Percentiles rank a stretch among this genome's conserved stretches.
phyloP scores from a whole-genome alignment of 2,329 filamentous ascomycete species.

The Pseudogymnoascus sp. region DNA sequence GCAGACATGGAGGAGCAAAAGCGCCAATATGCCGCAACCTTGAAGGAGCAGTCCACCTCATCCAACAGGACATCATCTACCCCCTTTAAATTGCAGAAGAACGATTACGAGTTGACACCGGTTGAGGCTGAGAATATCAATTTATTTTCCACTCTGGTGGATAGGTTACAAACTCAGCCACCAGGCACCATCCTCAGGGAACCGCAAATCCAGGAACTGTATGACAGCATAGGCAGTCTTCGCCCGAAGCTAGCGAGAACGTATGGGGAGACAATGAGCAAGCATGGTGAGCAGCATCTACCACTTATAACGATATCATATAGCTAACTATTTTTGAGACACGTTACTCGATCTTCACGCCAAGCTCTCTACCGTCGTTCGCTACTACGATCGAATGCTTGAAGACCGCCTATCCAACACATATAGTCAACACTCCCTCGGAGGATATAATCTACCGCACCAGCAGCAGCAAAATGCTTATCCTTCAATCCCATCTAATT shows the following conservation, averaged over 20 bases:
- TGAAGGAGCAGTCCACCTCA: conserved; percentile 67
- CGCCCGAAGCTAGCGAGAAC: conserved; percentile 89
- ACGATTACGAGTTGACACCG: conserved; percentile 87
- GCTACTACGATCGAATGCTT: conserved; percentile 96
- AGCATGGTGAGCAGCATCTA: conserved; percentile 58
- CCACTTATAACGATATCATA: background rate
- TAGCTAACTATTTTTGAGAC: conserved; percentile 47
- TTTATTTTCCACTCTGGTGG: conserved; percentile 86
- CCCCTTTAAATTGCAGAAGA: conserved; percentile 62
- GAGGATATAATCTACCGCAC: conserved; percentile 50
- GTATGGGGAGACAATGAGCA: conserved; percentile 99
- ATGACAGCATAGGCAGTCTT: conserved; percentile 90
- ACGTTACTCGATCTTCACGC: conserved; percentile 88
- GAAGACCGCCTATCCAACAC: conserved; percentile 91
- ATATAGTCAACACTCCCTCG: conserved; percentile 71
- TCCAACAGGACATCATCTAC: conserved; percentile 39
- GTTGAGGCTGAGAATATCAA: conserved; percentile 98
- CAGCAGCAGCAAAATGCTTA: conserved; percentile 54
- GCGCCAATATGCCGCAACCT: conserved; percentile 71
- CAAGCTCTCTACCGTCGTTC: conserved; percentile 89
- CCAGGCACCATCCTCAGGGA: conserved; percentile 94
- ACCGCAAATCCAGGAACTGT: conserved; percentile 95
- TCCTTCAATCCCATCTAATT: conserved; percentile 54
- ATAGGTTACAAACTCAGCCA: conserved; percentile 88
- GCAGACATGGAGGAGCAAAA: conserved; percentile 99